Base-by-base conservation (phyloP, 176 grass and related monocot genomes). In the Secale cereale region DNA sequence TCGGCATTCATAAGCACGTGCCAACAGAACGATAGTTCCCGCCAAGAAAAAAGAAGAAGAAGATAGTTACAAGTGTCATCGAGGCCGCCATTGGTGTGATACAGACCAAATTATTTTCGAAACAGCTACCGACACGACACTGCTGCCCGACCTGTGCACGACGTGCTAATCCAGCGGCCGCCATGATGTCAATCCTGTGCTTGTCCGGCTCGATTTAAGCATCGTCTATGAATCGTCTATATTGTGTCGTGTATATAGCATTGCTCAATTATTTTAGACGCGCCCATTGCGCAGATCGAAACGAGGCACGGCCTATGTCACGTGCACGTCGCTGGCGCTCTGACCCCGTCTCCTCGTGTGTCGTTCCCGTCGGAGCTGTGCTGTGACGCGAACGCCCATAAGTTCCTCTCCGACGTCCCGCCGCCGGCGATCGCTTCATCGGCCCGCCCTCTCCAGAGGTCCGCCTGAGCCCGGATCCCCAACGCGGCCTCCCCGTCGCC, bases 381-480 rank as follows among this genome's bases (percentile, higher is more conserved):
- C 75, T 66, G 75, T 4, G 14, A 63, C 5, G 57, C 67, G 5
- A 91, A 94, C 1, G 12, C 77, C 10, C 30, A 10, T 5, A 94
- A 35, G 19, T 79, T 91, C 36, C 30, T 76, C 70, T 88, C 70
- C 1, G 80, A 88, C 14, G 75, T 64, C 10, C 86, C 81, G 2
- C 67, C 36, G 20, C n/a, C 3, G 1, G n/a, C 56, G 29, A 86
- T 17, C 4, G 85, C 67, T n/a, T 81, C 67, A 43, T 76, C 79
- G 1, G 4, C 39, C 5, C 35, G 74, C n/a, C 4, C n/a, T 81
- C 4, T 33, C 84, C 77, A 68, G 7, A 0, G 65, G 57, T 65
- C 65, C 15, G 69, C 80, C 29, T 65, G 71, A 31, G 79, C 83
- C 45, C 84, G 67, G 48, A 87, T 57, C 27, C 61, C 71, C 59